A percentile compares a stretch with the other conserved stretches of the same genome.
These are phyloP conservation scores for Metroxylon sagu DNA, from an alignment of 176 grass and related monocot species.

Conservation along the genomic window DNA sequence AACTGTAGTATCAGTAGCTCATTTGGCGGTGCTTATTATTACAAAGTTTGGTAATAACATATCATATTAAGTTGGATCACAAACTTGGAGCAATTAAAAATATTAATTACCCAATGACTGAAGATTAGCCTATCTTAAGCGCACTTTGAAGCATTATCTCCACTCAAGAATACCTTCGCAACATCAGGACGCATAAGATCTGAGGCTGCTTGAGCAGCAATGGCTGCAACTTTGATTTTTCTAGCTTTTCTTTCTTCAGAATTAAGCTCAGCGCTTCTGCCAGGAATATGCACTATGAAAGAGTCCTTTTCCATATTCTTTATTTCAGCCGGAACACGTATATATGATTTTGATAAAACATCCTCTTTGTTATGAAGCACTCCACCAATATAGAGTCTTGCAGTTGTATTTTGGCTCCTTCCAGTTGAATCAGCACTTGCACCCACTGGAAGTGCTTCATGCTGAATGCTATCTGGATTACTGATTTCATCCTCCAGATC, in stretches of 20 bases:
- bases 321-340: slow-evolving; percentile 76
- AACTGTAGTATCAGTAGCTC: too few relatives aligned
- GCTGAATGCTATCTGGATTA: slow-evolving; percentile 30
- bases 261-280: slow-evolving; percentile 43
- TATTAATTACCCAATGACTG: too few relatives aligned
- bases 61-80: too few relatives aligned
- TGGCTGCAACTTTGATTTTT: slow-evolving; percentile 56
- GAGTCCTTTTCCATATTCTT: slow-evolving; percentile 66
- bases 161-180: slow-evolving; percentile 60
- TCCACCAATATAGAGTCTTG: slow-evolving; percentile 77
- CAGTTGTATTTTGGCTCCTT: slow-evolving; percentile 43
- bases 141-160: slow-evolving; percentile 64
- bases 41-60: too few relatives aligned
- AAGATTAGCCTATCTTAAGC: too few relatives aligned
- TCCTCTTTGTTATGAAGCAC: slow-evolving; percentile 90
- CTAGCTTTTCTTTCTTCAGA: slow-evolving; percentile 44
- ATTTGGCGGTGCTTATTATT: background rate
- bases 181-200: slow-evolving; percentile 90
- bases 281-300: slow-evolving; percentile 66
- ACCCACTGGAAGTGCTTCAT: slow-evolving; percentile 40
- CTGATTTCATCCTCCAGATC: slow-evolving; percentile 30
- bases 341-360: slow-evolving; percentile 40
- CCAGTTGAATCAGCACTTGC: slow-evolving; percentile 37
- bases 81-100: too few relatives aligned
- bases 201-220: slow-evolving; percentile 60